These are phyloP conservation scores for Sinapis alba DNA, from an alignment of 441 rosid genomes.

Conservation along the genomic window DNA sequence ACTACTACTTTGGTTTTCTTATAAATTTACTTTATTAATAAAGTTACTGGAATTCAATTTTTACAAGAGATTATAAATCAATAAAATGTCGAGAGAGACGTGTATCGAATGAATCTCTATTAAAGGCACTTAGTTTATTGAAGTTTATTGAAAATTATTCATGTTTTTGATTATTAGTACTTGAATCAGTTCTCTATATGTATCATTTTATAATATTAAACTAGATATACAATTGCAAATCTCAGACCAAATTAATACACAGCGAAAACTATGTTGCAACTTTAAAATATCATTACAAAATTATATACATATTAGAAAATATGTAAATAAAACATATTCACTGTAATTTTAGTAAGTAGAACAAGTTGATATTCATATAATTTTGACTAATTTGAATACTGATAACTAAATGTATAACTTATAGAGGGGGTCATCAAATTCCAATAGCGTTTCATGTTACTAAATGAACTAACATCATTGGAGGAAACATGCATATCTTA, in stretches of 20 bases:
- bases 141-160: not conserved
- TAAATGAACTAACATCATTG: conserved; percentile 35
- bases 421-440: not conserved
- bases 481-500: conserved; percentile 38
- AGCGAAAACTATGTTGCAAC: not conserved
- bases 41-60: not conserved
- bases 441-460: conserved; percentile 26
- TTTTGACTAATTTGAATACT: conserved; percentile 2
- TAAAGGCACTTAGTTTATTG: not conserved
- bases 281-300: not conserved
- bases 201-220: not conserved
- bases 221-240: not conserved
- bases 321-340: not conserved
- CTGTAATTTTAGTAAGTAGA: not conserved
- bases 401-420: not conserved
- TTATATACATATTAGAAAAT: not conserved
- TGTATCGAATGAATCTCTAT: not conserved
- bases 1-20: not conserved
- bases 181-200: not conserved
- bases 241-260: not conserved
- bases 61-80: not conserved
- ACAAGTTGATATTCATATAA: not conserved
- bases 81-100: not conserved
- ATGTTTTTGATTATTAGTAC: not conserved
- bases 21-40: not conserved